Percentiles rank a stretch among this genome's conserved stretches.
phyloP scores from a whole-genome alignment of 257 asterid species.

The Schizonepeta tenuifolia region DNA sequence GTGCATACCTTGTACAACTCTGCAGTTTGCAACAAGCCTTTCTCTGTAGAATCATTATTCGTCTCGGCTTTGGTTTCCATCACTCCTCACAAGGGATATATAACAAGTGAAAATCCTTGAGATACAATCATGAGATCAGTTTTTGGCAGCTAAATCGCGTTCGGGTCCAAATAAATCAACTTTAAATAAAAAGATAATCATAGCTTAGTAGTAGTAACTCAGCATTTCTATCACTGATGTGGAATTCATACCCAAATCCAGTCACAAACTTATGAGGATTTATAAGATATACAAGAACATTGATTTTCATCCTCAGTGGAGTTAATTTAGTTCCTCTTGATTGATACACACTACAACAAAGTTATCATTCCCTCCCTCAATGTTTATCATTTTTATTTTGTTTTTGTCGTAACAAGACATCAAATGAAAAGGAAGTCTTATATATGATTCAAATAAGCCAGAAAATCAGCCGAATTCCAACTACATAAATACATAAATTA shows the following conservation, averaged over 20 bases:
- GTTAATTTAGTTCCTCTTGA: too few species aligned
- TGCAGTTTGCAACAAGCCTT: constrained; percentile 46
- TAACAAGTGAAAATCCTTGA: background rate
- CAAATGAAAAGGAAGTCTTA: background rate
- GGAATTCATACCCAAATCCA: too few species aligned
- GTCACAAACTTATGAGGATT: too few species aligned
- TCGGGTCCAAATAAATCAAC: background rate
- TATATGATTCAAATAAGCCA: background rate
- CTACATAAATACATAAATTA: background rate
- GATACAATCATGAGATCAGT: background rate
- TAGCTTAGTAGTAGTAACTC: too few species aligned
- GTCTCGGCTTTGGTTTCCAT: constrained; percentile 38
- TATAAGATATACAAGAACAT: too few species aligned
- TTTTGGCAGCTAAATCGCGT: background rate
- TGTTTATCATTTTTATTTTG: too few species aligned
- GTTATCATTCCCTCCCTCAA: too few species aligned
- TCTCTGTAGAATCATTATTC: background rate
- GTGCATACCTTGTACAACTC: constrained; percentile 44
- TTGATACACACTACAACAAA: too few species aligned
- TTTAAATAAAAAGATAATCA: background rate
- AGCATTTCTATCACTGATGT: too few species aligned
- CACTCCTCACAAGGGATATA: constrained; percentile 19
- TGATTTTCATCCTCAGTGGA: too few species aligned
- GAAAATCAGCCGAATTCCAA: background rate
- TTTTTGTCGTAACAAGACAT: too few species aligned